Base-by-base conservation (phyloP, 495 filamentous ascomycete species). In the Hypoxylon intermedium region DNA sequence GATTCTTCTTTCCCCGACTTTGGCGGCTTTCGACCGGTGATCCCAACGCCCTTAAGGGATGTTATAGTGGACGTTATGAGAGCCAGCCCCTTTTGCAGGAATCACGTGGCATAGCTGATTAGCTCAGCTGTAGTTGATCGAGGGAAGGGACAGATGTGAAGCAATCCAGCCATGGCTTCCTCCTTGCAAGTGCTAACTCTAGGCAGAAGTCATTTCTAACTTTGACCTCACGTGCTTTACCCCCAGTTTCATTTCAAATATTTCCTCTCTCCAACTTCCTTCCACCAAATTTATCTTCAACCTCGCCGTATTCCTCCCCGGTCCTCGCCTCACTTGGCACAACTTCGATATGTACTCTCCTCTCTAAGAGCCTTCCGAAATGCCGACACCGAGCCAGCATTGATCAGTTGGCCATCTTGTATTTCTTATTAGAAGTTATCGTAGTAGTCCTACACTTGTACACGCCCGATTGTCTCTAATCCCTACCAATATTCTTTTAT, bases 101-200 rank as follows among this genome's bases (percentile, higher is more conserved):
- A 26, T 45, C 55, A 59, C 47, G 46, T 52, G 55, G 21, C 5
- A 11, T 38, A 7, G 7, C 24, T n/a, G n/a, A n/a, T n/a, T n/a
- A n/a, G 24, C 24, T 7, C 7, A 3, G 7, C 24, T 26, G 24
- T 26, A 26, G 24, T n/a, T n/a, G 24, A 23, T 16, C 23, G 28
- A 26, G 12, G 21, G 42, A 60, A 54, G 15, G 19, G 21, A 19
- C 13, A 7, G 7, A 3, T 7, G 13, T 40, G 31, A 44, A 15
- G 37, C 24, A 26, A 26, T 9, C 12, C 13, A 31, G 6, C 7
- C 9, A 20, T n/a, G 33, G 21, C 13, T 56, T 21, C 52, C n/a
- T 15, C 6, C 21, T 5, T 53, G 9, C 38, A 16, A 42, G 9
- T 63, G 11, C 52, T 37, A 50, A 55, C 38, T 26, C 24, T n/a